A percentile compares a stretch with the other conserved stretches of the same genome.
Conservation (phyloP, 192 early-diverging fungal species). For the Diversispora epigaea region DNA sequence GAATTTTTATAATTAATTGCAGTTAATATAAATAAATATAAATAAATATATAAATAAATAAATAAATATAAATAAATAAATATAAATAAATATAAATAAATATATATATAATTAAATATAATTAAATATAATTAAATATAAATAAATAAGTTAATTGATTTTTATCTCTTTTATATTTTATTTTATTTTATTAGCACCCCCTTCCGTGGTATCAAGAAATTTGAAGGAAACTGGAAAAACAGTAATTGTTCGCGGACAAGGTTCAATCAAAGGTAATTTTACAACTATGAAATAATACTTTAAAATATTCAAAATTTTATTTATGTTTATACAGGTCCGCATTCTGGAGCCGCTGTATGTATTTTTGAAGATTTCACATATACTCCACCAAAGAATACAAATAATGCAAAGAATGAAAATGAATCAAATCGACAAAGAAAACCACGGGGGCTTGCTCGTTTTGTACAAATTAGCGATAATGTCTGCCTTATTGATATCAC, state of each 20-base stretch:
- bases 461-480: conserved; percentile 72
- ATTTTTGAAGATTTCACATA: conserved; percentile 71
- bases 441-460: conserved; percentile 71
- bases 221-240: conserved; percentile 72
- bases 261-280: conserved; percentile 51
- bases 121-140: background rate
- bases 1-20: background rate
- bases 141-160: no score
- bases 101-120: no score
- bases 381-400: conserved; percentile 15
- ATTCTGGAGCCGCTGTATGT: conserved; percentile 86
- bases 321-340: conserved; percentile 36
- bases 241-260: conserved; percentile 78
- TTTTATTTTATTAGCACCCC: conserved; percentile 48
- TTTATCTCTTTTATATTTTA: background rate
- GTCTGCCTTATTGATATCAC: conserved; percentile 82
- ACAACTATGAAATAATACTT: background rate
- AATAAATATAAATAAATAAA: no score
- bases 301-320: background rate
- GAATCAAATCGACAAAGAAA: conserved; percentile 23
- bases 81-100: no score
- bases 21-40: background rate
- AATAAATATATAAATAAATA: no score
- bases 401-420: conserved; percentile 1
- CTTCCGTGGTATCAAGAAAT: conserved; percentile 60